Base-by-base conservation (phyloP, 176 grass and related monocot species). In the Aegilops sharonensis region DNA sequence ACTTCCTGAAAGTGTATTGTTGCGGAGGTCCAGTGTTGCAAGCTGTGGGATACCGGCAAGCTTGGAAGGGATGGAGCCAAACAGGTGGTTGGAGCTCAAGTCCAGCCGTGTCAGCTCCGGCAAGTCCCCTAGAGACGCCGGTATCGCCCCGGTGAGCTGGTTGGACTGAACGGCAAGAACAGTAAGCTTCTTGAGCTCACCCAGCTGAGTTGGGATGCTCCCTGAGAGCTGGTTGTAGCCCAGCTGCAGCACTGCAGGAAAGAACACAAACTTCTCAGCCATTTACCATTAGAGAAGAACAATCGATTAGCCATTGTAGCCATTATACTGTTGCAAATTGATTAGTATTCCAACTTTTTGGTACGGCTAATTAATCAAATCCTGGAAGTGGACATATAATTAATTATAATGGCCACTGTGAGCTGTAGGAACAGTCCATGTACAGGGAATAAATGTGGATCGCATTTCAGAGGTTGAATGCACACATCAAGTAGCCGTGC, bases 161-260 rank as follows among this genome's bases (percentile, higher is more conserved):
- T 98, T 98, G 12, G 85, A 92, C 82, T 98, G 91, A 39, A 98
- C 80, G 78, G 93, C 75, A 50, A 98, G 92, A 60, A 98, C 88
- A 21, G 21, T 91, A 59, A 95, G 87, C 52, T 92, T 91, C 43
- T 81, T 98, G 66, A 95, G 68, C 69, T 82, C 42, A 43, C 94
- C 88, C 57, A 98, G 77, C 85, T 94, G 89, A 21, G 78, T 91
- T 5, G 97, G 97, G 83, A 98, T 83, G 82, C 94, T 92, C 82
- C 92, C 90, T 25, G 85, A 90, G 5, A 98, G 60, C 70, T 90
- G 80, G 80, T 96, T 96, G 78, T 98, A 92, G 13, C 93, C 89
- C 7, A 98, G 87, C 89, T 94, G 92, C 87, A 98, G 86, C 4
- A 98, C 90, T 96, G 78, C 52, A 94, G n/a, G 72, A 59, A 85